These are phyloP conservation scores for Fusarium sp. DNA, from an alignment of 2,329 filamentous ascomycete species.

Conservation along the genomic window DNA sequence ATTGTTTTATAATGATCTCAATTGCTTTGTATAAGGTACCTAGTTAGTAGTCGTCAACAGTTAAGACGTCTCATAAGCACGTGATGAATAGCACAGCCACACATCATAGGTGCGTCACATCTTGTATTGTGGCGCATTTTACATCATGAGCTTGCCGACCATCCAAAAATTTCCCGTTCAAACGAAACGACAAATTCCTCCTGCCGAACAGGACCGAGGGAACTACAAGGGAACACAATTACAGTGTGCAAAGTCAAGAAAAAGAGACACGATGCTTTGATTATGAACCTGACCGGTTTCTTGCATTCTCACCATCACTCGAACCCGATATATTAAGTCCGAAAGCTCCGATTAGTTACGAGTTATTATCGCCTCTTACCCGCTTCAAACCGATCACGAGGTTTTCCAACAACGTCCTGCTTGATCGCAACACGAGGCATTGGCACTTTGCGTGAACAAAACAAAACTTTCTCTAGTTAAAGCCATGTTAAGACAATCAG, in stretches of 20 bases:
- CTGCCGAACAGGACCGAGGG: slow-evolving; percentile 6
- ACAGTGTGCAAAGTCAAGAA: neutral
- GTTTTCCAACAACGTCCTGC: slow-evolving; percentile 13
- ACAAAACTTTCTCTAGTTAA: neutral
- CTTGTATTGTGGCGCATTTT: slow-evolving; percentile 37
- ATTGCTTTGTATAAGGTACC: neutral
- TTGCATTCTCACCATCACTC: slow-evolving; percentile 13
- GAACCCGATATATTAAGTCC: slow-evolving; percentile 27
- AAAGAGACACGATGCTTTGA: slow-evolving; percentile 25
- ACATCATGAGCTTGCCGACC: slow-evolving; percentile 35
- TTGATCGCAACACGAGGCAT: neutral
- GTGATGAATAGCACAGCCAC: slow-evolving; percentile 22
- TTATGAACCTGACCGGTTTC: slow-evolving; percentile 8
- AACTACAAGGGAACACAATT: slow-evolving; percentile 18
- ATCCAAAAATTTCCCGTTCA: slow-evolving; percentile 28
- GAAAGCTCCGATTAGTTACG: slow-evolving; percentile 41
- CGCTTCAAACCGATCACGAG: slow-evolving; percentile 23
- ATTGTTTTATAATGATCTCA: neutral
- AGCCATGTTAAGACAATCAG: slow-evolving; percentile 45
- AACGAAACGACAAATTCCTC: slow-evolving; percentile 6
- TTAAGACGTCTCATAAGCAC: slow-evolving; percentile 1
- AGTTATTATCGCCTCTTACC: slow-evolving; percentile 31
- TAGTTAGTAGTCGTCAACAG: neutral
- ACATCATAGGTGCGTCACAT: neutral
- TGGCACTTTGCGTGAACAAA: neutral